Evolutionary conservation across 305 asterid species (phyloP), one percentile per base, ranked within the genome.

Genomic region (Petunia hybrid): DNA sequence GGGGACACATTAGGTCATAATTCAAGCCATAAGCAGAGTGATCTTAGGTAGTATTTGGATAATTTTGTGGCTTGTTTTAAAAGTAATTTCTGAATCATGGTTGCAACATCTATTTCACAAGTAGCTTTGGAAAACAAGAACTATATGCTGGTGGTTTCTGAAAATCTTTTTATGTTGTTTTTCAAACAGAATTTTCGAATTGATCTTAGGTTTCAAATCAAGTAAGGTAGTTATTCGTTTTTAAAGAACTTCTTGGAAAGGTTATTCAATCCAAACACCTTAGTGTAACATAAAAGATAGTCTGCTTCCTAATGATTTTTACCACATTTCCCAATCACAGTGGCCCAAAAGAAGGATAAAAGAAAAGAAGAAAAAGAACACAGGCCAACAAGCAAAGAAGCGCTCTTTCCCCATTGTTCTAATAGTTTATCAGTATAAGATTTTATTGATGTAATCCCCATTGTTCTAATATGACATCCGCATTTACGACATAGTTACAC

Each of bases 131-230:
- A 40, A 8, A 66, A 40, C 51, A 66, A 40, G 45, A 64, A 10
- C 45, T 22, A 22, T 22, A 36, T 64, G 70, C 38, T 64, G 70
- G 41, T 66, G 74, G 36, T 40, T 40, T 66, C 53, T 66, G 74
- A 66, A 14, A 66, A 66, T 40, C 35, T 36, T 14, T 40, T 40
- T 14, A 40, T 7, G n/a, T 57, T 57, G n/a, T 5, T n/a, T 57
- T 57, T n/a, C 2, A n/a, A 14, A 57, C 14, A 57, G 31, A 22
- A 22, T 22, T 22, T 22, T 22, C 31, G 31, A 22, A 22, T 22
- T 57, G n/a, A 57, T 7, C 35, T 35, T 57, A n/a, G 74, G 39
- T 66, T 66, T 40, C 74, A 40, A 66, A 66, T 13, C 53, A 14
- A 64, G 41, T 51, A 66, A 66, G 74, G 36, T 66, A 66, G 51